Evolutionary conservation across 305 asterid species (phyloP).

Genomic region (Fraxinus paxiana): DNA sequence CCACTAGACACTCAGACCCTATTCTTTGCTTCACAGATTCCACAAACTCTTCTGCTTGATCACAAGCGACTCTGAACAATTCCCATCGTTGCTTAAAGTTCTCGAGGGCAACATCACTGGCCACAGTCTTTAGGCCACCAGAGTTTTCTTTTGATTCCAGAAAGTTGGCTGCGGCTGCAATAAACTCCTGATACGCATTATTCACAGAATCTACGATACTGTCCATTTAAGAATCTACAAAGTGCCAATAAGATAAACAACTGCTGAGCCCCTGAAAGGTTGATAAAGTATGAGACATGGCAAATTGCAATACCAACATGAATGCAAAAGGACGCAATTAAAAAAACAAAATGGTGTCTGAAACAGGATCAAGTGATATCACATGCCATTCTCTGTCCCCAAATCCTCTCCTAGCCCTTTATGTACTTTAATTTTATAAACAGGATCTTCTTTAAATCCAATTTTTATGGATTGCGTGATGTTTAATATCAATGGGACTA

Average conservation of each 20-base stretch:
- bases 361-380: neutral
- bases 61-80: constrained; percentile 79
- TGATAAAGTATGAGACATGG: neutral
- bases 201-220: constrained; percentile 64
- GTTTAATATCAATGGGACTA: neutral
- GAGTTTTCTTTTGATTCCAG: constrained; percentile 64
- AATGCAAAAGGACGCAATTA: neutral
- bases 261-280: neutral
- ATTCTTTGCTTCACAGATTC: constrained; percentile 96
- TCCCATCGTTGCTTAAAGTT: constrained; percentile 91
- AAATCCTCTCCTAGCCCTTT: neutral
- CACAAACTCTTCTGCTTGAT: constrained; percentile 90
- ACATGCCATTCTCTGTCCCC: neutral
- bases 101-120: constrained; percentile 83
- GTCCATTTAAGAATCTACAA: constrained; percentile 47
- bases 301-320: neutral
- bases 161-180: constrained; percentile 59
- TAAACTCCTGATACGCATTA: constrained; percentile 71
- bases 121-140: constrained; percentile 55
- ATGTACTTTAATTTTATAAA: neutral
- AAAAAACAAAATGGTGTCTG: neutral
- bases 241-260: constrained; percentile 6
- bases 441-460: neutral
- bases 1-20: constrained; percentile 94
- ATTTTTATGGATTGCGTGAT: neutral